Percentiles rank a stretch among this genome's conserved stretches.
phyloP scores from a whole-genome alignment of 2,329 filamentous ascomycete genomes.

The Phyllosticta citriasiana region DNA sequence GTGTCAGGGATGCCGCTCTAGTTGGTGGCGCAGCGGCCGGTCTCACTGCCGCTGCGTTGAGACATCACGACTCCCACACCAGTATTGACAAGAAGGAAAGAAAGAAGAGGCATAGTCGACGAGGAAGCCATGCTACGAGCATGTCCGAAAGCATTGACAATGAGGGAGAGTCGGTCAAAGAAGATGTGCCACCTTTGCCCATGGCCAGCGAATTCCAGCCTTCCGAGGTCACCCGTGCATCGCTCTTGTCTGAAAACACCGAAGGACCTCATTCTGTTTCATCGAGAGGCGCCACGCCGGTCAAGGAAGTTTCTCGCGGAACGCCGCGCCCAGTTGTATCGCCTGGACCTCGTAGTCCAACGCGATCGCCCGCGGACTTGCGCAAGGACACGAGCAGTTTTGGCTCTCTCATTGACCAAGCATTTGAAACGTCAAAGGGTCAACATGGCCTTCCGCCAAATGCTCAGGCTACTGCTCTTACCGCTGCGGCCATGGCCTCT shows the following conservation, averaged over 20 bases:
- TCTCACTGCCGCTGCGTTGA: constrained; percentile 52
- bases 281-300: constrained; percentile 45
- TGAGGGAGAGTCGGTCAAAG: constrained; percentile 37
- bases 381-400: constrained; percentile 35
- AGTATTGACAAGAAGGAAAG: constrained; percentile 39
- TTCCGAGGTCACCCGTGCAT: constrained; percentile 80
- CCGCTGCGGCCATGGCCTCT: constrained; percentile 32
- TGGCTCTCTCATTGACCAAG: constrained; percentile 34
- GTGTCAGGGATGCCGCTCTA: constrained; percentile 44
- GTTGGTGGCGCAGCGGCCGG: constrained; percentile 45
- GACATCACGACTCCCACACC: constrained; percentile 55
- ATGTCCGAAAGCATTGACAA: constrained; percentile 38
- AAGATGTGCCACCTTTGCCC: constrained; percentile 69
- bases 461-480: constrained; percentile 21
- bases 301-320: constrained; percentile 55
- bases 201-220: constrained; percentile 76
- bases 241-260: constrained; percentile 72
- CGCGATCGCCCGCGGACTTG: constrained; percentile 21
- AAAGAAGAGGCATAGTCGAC: constrained; percentile 39
- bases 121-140: constrained; percentile 42
- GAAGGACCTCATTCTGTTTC: constrained; percentile 61
- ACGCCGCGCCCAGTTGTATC: constrained; percentile 45
- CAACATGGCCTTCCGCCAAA: constrained; percentile 35
- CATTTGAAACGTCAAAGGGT: constrained; percentile 24
- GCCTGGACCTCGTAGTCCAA: constrained; percentile 51